phyloP scores from a whole-genome alignment of 306 rosid genomes.

The Datisca glomerata region DNA sequence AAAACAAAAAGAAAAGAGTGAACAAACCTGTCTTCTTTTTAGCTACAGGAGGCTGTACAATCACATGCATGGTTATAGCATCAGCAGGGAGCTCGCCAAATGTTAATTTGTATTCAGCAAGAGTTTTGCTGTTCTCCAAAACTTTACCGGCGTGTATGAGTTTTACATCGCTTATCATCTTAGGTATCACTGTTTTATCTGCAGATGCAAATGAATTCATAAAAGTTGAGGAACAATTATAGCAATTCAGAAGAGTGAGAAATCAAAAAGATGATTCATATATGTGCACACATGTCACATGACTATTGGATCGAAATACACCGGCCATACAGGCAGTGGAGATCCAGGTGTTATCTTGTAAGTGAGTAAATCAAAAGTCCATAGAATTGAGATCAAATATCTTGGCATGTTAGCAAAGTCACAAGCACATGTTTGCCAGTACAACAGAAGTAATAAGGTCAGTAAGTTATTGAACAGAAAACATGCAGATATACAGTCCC shows the following conservation, averaged over 20 bases:
- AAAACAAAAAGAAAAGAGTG: too few relatives aligned
- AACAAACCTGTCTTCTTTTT: constrained; percentile 56
- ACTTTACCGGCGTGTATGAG: constrained; percentile 60
- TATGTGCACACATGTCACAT: background rate
- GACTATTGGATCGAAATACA: background rate
- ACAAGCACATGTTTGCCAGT: too few relatives aligned
- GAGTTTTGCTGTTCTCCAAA: constrained; percentile 53
- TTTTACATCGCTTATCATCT: constrained; percentile 41
- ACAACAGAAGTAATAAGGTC: too few relatives aligned
- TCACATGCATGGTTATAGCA: constrained; percentile 55
- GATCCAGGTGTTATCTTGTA: too few relatives aligned
- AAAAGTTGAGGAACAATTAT: constrained; percentile 9
- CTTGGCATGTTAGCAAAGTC: too few relatives aligned
- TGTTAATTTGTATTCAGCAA: constrained; percentile 47
- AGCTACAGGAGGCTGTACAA: constrained; percentile 47
- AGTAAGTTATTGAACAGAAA: too few relatives aligned
- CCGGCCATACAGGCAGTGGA: background rate
- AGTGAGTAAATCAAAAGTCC: too few relatives aligned
- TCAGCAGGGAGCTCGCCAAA: constrained; percentile 36
- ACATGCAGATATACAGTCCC: too few relatives aligned
- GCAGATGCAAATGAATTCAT: constrained; percentile 14
- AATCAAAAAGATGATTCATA: background rate
- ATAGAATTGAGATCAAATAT: too few relatives aligned
- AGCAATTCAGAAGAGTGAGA: background rate
- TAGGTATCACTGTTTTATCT: constrained; percentile 51